Conservation (phyloP, 768 basidiomycete genomes). For the Phaeotremella skinneri region DNA sequence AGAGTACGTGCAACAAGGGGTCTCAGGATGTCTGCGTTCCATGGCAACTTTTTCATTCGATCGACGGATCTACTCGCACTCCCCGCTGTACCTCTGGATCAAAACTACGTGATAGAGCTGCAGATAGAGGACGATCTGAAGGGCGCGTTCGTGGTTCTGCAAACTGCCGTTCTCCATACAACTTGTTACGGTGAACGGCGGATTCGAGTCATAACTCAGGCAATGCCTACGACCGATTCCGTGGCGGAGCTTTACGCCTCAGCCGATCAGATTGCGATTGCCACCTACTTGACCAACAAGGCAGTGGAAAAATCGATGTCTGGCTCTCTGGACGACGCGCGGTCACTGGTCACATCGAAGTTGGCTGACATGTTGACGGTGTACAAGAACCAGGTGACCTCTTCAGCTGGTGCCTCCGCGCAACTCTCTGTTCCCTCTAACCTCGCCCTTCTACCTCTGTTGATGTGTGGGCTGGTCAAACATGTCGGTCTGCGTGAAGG, state of each 20-base stretch:
- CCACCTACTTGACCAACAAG: constrained; percentile 82
- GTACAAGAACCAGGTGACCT: constrained; percentile 95
- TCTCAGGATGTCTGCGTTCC: constrained; percentile 93
- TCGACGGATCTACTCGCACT: constrained; percentile 94
- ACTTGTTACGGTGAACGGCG: constrained; percentile 82
- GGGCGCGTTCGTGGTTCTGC: constrained; percentile 85
- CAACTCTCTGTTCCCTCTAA: constrained; percentile 91
- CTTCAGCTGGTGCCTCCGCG: constrained; percentile 86
- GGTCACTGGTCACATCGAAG: constrained; percentile 78
- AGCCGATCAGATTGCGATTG: constrained; percentile 82
- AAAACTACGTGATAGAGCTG: constrained; percentile 92
- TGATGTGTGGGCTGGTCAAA: constrained; percentile 86
- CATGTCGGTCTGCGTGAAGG: constrained; percentile 96
- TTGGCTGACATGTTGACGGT: constrained; percentile 78
- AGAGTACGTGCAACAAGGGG: constrained; percentile 96
- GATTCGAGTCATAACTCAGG: constrained; percentile 83
- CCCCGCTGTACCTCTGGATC: constrained; percentile 93
- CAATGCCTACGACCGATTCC: constrained; percentile 81
- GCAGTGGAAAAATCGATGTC: constrained; percentile 84
- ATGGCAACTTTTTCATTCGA: constrained; percentile 97
- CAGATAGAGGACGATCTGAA: constrained; percentile 93
- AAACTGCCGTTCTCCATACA: constrained; percentile 91
- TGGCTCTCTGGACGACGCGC: constrained; percentile 82
- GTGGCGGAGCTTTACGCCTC: constrained; percentile 86
- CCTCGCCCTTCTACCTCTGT: constrained; percentile 86